Evolutionary conservation across 2,329 filamentous ascomycete genomes (phyloP), one percentile per base, ranked within the genome.

Genomic region (Parascedosporium putredinis): DNA sequence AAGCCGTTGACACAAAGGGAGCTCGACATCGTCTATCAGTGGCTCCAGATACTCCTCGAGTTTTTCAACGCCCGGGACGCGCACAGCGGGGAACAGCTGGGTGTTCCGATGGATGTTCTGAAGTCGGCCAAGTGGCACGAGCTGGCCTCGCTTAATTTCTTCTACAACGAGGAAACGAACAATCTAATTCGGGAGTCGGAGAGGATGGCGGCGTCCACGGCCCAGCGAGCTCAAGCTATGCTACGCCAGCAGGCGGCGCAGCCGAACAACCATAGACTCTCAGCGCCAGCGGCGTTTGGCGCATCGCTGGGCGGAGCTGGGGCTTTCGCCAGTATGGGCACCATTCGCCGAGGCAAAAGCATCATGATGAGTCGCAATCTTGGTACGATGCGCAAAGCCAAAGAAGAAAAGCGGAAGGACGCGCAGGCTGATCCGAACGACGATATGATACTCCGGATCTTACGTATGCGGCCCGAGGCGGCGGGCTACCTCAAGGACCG

Each of bases 111-210:
- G 42, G 90, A 96, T 64, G 83, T 96, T 27, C 78, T 98, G 62
- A 95, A 95, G 68, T 95, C 88, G 56, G 88, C 91, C 62, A 98
- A 98, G 76, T 98, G 95, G 73, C 90, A 96, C 71, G 93, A 98
- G 66, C 80, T 98, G 49, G 88, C 93, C 56, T 91, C 88, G 54
- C 78, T 98, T 55, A 95, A 95, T 71, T 98, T 97, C 75, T 98
- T 97, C 74, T 98, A 98, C 72, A 94, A 93, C 62, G 90, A 97
- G 60, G 79, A 85, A 27, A 95, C 89, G 1, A 87, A 94, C 53
- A 90, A 86, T 58, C 77, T 98, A 10, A 88, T 97, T 58, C 85
- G 91, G 47, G 95, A 88, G n/a, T 95, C 88, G 2, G 93, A 98
- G 67, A 81, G 88, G 50, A 98, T 98, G 86, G 91, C 90, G 3